A percentile compares a stretch with the other conserved stretches of the same genome.
Evolutionary conservation across 2,329 filamentous ascomycete species (phyloP).

Genomic region (Xylaria sp.): DNA sequence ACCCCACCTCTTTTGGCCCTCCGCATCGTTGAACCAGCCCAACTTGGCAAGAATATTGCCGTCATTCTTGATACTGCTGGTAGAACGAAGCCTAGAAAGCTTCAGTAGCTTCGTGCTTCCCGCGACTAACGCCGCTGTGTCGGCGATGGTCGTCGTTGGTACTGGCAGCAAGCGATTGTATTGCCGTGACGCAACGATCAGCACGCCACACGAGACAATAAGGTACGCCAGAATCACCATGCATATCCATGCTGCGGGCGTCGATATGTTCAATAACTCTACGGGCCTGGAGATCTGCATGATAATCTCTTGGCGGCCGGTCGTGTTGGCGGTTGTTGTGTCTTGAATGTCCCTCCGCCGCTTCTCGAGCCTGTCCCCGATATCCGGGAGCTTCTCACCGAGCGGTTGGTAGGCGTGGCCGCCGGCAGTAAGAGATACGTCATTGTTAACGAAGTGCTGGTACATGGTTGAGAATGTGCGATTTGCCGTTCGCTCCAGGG

Average conservation of each 20-base stretch:
- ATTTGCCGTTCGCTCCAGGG: slow-evolving; percentile 17
- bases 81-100: neutral
- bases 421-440: slow-evolving; percentile 12
- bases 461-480: slow-evolving; percentile 25
- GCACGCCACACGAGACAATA: slow-evolving; percentile 2
- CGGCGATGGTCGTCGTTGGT: slow-evolving; percentile 22
- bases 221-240: slow-evolving; percentile 26
- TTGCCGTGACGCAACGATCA: slow-evolving; percentile 12
- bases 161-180: slow-evolving; percentile 14
- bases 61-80: neutral
- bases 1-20: neutral
- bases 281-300: slow-evolving; percentile 17
- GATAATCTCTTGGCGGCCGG: neutral
- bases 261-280: slow-evolving; percentile 24
- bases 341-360: neutral
- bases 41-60: neutral
- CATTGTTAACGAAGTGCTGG: slow-evolving; percentile 24
- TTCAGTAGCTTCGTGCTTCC: slow-evolving; percentile 18
- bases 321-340: neutral
- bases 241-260: slow-evolving; percentile 26
- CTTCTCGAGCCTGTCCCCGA: neutral
- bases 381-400: neutral
- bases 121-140: slow-evolving; percentile 19
- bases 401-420: slow-evolving; percentile 15
- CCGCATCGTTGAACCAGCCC: neutral